Base-by-base conservation (phyloP, 371 early-diverging fungal genomes). In the Cokeromyces recurvatus region DNA sequence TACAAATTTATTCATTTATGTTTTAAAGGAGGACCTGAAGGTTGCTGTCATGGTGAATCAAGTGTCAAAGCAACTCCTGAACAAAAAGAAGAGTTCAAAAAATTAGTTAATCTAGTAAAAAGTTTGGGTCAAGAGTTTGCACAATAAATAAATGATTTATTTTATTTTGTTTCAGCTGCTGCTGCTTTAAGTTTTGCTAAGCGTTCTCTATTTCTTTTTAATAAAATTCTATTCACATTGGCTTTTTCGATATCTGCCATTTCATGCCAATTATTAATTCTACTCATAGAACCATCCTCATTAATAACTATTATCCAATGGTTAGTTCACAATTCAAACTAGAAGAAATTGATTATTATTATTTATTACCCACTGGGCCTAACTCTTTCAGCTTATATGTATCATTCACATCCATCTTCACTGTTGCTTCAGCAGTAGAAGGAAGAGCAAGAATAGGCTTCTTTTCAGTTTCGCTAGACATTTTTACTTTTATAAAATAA, bases 241-340 rank as follows among this genome's bases (percentile, higher is more conserved):
- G 52, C 55, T 53, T 69, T 77, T 59, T 89, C 89, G 36, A 77
- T 69, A 19, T 84, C 86, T 11, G 70, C 53, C 83, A 89, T 78
- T 38, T 73, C 75, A n/a, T 64, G 65, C 89, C 89, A 89, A 57
- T 86, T 87, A 29, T 79, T 74, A 46, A 89, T 85, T 29, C 89
- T 71, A 38, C 77, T 73, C 37, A 89, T 63, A 2, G 83, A 79
- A 3, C 89, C 89, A 38, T 89, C 77, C 46, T 71, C 77, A 51
- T 81, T 81, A 8, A 83, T 72, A 4, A 83, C 80, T 75, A 46
- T 7, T 27, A 27, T 5, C 5, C n/a, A n/a, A n/a, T n/a, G n/a
- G n/a, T n/a, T n/a, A n/a, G n/a, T n/a, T n/a, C n/a, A n/a, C n/a
- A n/a, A n/a, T n/a, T n/a, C n/a, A n/a, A n/a, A n/a, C n/a, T n/a